Evolutionary conservation across 73 alveolate genomes (phyloP).

Genomic region (Strombidium stylifer): DNA sequence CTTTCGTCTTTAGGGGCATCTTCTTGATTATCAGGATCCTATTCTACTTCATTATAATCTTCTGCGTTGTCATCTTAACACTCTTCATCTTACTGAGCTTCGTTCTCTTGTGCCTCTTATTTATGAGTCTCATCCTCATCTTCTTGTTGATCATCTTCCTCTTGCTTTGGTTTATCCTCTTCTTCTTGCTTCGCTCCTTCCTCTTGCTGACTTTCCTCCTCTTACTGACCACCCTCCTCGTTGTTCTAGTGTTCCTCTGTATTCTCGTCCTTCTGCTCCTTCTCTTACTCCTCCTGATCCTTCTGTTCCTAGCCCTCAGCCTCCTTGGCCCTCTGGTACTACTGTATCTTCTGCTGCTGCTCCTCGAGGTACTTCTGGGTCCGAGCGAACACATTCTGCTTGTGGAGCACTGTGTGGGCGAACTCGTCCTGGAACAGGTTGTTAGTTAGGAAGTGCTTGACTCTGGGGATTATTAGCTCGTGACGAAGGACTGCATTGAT

Average conservation of each 20-base stretch:
- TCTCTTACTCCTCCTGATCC: conserved; percentile 1
- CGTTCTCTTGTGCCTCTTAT: not conserved
- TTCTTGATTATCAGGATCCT: too few relatives aligned
- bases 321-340: not conserved
- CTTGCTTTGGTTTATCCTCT: not conserved
- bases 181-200: too few relatives aligned
- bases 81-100: conserved; percentile 22
- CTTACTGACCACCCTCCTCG: too few relatives aligned
- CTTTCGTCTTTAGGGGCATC: too few relatives aligned
- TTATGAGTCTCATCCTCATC: conserved; percentile 4
- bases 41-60: not conserved
- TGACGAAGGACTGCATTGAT: conserved; percentile 72
- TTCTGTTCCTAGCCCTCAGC: not conserved
- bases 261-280: too few relatives aligned
- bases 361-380: conserved; percentile 28
- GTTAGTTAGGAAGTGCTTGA: conserved; percentile 71
- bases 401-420: conserved; percentile 85
- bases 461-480: conserved; percentile 63
- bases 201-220: conserved; percentile 6
- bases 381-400: conserved; percentile 91
- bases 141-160: not conserved
- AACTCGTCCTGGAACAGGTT: conserved; percentile 72
- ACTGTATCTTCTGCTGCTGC: conserved; percentile 2
- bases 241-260: too few relatives aligned
- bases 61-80: conserved; percentile 13